A percentile compares a stretch with the other conserved stretches of the same genome.
Evolutionary conservation across 108 stramenopile species (phyloP).

Genomic region (Epipyxis sp.): DNA sequence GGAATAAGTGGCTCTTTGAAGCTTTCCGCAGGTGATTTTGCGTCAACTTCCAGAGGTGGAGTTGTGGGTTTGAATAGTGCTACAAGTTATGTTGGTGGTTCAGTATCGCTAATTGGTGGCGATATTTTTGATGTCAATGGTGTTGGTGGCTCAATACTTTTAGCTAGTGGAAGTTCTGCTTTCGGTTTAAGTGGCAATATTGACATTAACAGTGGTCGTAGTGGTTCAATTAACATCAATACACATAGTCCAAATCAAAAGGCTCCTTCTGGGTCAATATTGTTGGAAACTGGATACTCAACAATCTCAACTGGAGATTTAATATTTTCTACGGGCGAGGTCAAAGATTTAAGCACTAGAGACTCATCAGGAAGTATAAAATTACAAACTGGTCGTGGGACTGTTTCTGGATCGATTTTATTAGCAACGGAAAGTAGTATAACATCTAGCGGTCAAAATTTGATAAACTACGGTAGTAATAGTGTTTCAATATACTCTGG

Average conservation of each 20-base stretch:
- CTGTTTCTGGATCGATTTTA: neutral
- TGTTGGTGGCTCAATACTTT: neutral
- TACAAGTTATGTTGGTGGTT: no score
- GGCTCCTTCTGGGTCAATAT: conserved; percentile 17
- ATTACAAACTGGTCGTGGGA: conserved; percentile 2
- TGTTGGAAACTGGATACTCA: neutral
- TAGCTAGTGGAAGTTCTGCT: neutral
- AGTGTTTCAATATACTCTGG: no score
- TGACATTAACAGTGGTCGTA: no score
- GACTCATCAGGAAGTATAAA: neutral
- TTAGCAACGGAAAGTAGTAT: conserved; percentile 4
- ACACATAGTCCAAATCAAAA: no score
- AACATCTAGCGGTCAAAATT: no score
- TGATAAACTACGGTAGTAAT: no score
- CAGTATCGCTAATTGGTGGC: neutral
- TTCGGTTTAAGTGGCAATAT: no score
- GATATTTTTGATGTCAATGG: neutral
- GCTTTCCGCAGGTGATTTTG: neutral
- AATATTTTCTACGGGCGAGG: neutral
- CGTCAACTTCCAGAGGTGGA: neutral
- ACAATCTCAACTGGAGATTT: neutral
- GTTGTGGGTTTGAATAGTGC: no score
- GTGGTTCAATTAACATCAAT: no score
- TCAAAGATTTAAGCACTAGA: neutral
- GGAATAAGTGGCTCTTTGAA: neutral